These are phyloP conservation scores for Hirsutella minnesotensis DNA, from an alignment of 2,329 filamentous ascomycete genomes.

Conservation along the genomic window DNA sequence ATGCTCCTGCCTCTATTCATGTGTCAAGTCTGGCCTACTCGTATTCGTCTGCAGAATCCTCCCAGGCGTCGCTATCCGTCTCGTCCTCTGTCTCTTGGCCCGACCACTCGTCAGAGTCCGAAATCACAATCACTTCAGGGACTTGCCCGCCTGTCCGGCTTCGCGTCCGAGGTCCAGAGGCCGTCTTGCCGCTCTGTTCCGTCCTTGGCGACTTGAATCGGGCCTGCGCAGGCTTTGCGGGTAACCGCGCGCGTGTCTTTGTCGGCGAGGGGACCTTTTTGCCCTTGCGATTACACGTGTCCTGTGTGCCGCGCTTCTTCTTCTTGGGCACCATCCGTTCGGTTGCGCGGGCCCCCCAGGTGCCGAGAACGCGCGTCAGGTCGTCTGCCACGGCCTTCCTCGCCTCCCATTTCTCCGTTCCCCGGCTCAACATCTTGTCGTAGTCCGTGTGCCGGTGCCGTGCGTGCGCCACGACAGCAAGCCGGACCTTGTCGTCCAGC, in stretches of 20 bases:
- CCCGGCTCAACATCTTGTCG: slow-evolving; percentile 19
- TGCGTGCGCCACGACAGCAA: slow-evolving; percentile 37
- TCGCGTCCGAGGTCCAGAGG: neutral
- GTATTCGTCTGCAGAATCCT: neutral
- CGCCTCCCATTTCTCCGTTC: slow-evolving; percentile 2
- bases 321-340: neutral
- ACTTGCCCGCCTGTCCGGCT: neutral
- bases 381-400: slow-evolving; percentile 4
- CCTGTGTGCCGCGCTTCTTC: neutral
- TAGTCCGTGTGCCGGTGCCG: slow-evolving; percentile 36
- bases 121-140: neutral
- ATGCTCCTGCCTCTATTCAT: too few species aligned
- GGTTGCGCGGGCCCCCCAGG: slow-evolving; percentile 1
- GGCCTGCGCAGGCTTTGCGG: neutral
- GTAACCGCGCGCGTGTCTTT: neutral
- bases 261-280: neutral
- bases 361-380: slow-evolving; percentile 3
- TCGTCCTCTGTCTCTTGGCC: neutral
- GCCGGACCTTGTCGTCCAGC: slow-evolving; percentile 24
- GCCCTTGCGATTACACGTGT: neutral
- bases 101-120: neutral
- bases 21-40: too few species aligned
- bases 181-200: neutral
- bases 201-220: neutral
- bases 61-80: neutral